Evolutionary conservation across 306 rosid species (phyloP).

Genomic region (Acmispon strigosus): DNA sequence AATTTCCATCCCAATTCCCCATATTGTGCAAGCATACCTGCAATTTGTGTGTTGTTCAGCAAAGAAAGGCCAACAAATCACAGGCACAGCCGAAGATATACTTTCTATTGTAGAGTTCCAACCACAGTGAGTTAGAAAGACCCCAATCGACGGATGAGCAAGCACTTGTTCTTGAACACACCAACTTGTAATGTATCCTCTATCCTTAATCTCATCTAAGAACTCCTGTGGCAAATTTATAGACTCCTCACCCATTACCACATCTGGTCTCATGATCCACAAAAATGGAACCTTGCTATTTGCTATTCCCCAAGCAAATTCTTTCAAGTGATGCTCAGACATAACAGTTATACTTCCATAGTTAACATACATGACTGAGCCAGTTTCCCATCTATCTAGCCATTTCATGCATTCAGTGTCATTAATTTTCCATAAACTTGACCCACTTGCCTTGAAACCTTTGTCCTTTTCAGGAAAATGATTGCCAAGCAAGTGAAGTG

Average conservation of each 20-base stretch:
- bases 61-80: constrained; percentile 28
- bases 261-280: constrained; percentile 11
- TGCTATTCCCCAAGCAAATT: constrained; percentile 15
- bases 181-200: too few relatives aligned
- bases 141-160: background rate
- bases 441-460: background rate
- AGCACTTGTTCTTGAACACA: constrained; percentile 14
- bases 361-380: constrained; percentile 15
- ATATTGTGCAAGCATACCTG: background rate
- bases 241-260: too few relatives aligned
- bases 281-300: constrained; percentile 6
- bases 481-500: background rate
- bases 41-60: constrained; percentile 26
- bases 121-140: constrained; percentile 3
- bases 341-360: constrained; percentile 15
- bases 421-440: constrained; percentile 6
- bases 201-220: too few relatives aligned
- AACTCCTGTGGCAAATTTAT: too few relatives aligned
- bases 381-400: background rate
- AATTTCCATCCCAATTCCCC: constrained; percentile 11
- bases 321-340: background rate
- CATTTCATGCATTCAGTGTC: constrained; percentile 2
- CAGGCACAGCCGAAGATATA: background rate
- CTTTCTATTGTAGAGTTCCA: constrained; percentile 2
- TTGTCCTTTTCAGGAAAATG: constrained; percentile 1